Evolutionary conservation across 805 yeast genomes (phyloP), one percentile per base, ranked within the genome.

Genomic region (Saccharomycopsis babjevae): DNA sequence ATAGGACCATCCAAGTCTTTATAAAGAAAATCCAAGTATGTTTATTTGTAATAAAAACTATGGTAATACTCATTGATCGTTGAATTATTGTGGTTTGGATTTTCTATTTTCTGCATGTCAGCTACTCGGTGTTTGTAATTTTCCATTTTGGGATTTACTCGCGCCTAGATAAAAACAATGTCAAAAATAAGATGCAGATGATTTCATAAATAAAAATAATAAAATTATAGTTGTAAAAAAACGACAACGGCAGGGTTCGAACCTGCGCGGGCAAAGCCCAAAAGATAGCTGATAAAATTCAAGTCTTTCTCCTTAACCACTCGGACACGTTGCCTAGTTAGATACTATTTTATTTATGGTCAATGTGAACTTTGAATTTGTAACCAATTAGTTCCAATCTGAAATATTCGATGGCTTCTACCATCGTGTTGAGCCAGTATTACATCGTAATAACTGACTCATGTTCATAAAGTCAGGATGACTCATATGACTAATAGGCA

Each of bases 171-270:
- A 28, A 25, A 46, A 46, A 46, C 52, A 46, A 46, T 34, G 38
- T 34, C 38, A 34, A 34, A 28, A 34, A 34, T 34, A 7, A 34
- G 5, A 13, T 2, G 10, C 10, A 13, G 15, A 52, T 50, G 36
- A 16, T 10, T 5, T 8, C 68, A 55, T 63, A 73, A 74, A 73
- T 74, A 70, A 72, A 72, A 70, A 66, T 22, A 16, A 22, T 22
- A 1, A 40, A 11, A 4, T 46, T 28, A 18, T 7, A 22, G 10
- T 5, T 22, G 6, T 22, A 46, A 46, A 46, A 46, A 46, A 22
- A 2, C 85, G 85, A 81, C 85, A 82, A 79, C 85, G 79, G 84
- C 86, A 82, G 86, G 86, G 82, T 72, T 82, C 84, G 86, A 82
- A 81, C 81, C 81, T 78, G 80, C 79, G 81, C 81, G 81, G 81